These are phyloP conservation scores for Artemisia tridentata DNA, from an alignment of 129 eudicot species.

Conservation along the genomic window DNA sequence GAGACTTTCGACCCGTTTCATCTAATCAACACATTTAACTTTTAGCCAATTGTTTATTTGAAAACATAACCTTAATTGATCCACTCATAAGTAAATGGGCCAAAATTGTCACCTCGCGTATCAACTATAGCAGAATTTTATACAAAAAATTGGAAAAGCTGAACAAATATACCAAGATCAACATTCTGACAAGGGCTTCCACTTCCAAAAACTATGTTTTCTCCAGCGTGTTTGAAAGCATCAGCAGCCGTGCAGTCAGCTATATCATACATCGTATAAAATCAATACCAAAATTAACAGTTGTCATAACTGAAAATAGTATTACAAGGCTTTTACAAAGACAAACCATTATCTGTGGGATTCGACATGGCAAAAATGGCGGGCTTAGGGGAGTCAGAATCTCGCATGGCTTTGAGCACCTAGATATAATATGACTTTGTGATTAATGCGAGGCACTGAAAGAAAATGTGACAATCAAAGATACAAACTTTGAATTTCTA, in stretches of 20 bases:
- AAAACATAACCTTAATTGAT: no score
- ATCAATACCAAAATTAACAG: slow-evolving; percentile 9
- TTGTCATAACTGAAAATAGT: background rate
- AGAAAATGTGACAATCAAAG: background rate
- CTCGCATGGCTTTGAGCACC: slow-evolving; percentile 95
- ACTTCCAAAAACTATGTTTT: slow-evolving; percentile 84
- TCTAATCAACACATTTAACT: no score
- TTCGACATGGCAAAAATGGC: slow-evolving; percentile 99
- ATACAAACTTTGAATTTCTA: background rate
- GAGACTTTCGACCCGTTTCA: no score
- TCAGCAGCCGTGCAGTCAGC: slow-evolving; percentile 98
- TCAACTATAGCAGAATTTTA: background rate
- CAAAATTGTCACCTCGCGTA: background rate
- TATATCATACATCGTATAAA: slow-evolving; percentile 35
- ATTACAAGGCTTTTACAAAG: slow-evolving; percentile 5
- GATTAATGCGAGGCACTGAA: background rate
- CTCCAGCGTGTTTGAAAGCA: slow-evolving; percentile 94
- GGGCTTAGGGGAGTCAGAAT: slow-evolving; percentile 73
- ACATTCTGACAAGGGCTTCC: slow-evolving; percentile 98
- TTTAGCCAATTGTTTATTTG: no score
- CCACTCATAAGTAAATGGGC: background rate
- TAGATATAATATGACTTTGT: slow-evolving; percentile 28
- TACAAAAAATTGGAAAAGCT: background rate
- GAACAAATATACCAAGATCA: slow-evolving; percentile 62
- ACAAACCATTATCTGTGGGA: slow-evolving; percentile 91